phyloP scores from a whole-genome alignment of 805 yeast species.

The Grigorovia jiainica region DNA sequence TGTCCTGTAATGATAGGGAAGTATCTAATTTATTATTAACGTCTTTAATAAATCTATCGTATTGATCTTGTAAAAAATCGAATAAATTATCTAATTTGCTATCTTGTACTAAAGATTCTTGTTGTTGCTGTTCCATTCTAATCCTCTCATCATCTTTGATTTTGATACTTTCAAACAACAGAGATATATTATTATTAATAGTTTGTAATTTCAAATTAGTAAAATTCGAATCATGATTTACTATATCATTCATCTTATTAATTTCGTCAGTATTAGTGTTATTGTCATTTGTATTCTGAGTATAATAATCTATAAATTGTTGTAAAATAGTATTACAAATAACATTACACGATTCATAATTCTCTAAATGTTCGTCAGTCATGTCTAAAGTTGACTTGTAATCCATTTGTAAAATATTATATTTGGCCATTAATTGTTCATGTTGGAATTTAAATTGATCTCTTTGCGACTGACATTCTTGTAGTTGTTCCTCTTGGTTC shows the following conservation, averaged over 20 bases:
- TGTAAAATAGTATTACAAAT: conserved; percentile 16
- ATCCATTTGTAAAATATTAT: conserved; percentile 18
- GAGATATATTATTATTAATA: neutral
- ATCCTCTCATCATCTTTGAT: neutral
- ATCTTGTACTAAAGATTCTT: neutral
- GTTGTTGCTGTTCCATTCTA: too few species aligned
- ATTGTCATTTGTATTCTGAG: neutral
- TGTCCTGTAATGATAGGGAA: neutral
- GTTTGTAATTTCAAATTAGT: conserved; percentile 1
- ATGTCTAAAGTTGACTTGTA: conserved; percentile 20
- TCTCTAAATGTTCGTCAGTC: conserved; percentile 23
- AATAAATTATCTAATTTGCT: neutral
- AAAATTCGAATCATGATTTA: neutral
- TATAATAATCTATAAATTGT: neutral
- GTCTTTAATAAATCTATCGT: neutral
- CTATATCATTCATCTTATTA: neutral
- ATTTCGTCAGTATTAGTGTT: neutral
- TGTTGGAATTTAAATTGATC: too few species aligned
- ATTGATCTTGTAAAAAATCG: neutral
- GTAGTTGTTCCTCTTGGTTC: conserved; percentile 15
- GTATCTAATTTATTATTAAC: neutral
- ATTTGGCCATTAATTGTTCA: too few species aligned
- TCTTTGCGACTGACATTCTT: conserved; percentile 11
- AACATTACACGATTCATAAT: conserved; percentile 18
- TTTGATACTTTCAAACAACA: neutral